Percentiles rank a stretch among this genome's conserved stretches.
These are phyloP conservation scores for Fusarium compactum DNA, from an alignment of 2,329 filamentous ascomycete genomes.

Conservation along the genomic window DNA sequence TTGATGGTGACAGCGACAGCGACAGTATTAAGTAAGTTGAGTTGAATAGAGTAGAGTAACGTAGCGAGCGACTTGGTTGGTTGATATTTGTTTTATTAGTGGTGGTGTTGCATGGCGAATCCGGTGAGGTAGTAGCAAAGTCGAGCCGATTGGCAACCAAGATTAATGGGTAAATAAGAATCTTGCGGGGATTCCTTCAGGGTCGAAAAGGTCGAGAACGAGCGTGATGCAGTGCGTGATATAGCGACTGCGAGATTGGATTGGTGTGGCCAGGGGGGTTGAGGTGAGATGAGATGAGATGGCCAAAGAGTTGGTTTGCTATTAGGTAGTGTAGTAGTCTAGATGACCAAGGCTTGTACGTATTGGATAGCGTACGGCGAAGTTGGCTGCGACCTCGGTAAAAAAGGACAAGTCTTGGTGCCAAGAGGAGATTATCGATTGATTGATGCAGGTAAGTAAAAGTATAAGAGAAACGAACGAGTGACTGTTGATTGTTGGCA, in stretches of 20 bases:
- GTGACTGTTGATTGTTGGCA: conserved; percentile 8
- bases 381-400: neutral
- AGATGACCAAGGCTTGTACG: neutral
- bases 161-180: conserved; percentile 30
- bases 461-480: neutral
- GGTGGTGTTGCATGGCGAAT: conserved; percentile 29
- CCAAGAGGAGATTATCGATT: conserved; percentile 5
- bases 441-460: neutral
- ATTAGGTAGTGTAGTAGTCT: conserved; percentile 18
- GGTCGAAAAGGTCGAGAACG: conserved; percentile 21
- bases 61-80: conserved; percentile 3
- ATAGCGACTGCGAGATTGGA: conserved; percentile 28
- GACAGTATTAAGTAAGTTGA: neutral
- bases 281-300: conserved; percentile 37
- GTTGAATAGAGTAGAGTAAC: neutral
- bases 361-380: conserved; percentile 3
- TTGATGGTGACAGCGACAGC: neutral
- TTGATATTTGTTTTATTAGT: conserved; percentile 14
- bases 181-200: conserved; percentile 10
- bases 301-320: conserved; percentile 13
- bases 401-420: neutral
- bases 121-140: neutral
- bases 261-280: conserved; percentile 31
- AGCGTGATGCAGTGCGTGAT: conserved; percentile 25
- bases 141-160: neutral